phyloP scores from a whole-genome alignment of 2,329 filamentous ascomycete genomes.

The Tolypocladium inflatum region DNA sequence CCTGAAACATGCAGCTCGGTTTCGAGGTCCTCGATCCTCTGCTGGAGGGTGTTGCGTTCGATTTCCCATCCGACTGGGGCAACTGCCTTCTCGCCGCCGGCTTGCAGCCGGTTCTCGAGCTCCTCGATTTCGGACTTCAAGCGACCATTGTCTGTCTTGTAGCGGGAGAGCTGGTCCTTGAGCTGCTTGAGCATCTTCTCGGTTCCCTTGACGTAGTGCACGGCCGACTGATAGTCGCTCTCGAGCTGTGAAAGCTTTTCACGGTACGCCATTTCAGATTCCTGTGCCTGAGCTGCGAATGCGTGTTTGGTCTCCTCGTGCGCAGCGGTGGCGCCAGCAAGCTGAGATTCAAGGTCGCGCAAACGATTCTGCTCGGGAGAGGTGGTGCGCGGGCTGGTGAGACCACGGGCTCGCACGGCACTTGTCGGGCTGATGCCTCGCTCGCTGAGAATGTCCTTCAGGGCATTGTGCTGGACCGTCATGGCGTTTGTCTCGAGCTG shows the following conservation, averaged over 20 bases:
- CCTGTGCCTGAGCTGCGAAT: constrained; percentile 71
- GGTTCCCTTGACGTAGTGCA: constrained; percentile 96
- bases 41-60: constrained; percentile 59
- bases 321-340: constrained; percentile 64
- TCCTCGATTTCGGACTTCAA: constrained; percentile 74
- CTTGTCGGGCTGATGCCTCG: constrained; percentile 75
- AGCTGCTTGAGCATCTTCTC: constrained; percentile 99
- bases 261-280: constrained; percentile 81
- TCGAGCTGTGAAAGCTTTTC: constrained; percentile 91
- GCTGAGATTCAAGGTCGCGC: constrained; percentile 79
- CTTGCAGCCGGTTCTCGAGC: constrained; percentile 44
- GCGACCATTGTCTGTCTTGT: constrained; percentile 77
- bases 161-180: constrained; percentile 91
- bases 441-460: constrained; percentile 87
- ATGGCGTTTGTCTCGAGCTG: constrained; percentile 93
- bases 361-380: constrained; percentile 75
- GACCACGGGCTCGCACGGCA: constrained; percentile 58
- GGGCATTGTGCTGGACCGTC: constrained; percentile 80
- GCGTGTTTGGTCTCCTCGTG: constrained; percentile 77
- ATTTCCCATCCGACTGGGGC: constrained; percentile 59
- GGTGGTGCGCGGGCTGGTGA: constrained; percentile 60
- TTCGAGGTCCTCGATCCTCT: constrained; percentile 62
- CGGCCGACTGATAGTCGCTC: constrained; percentile 94
- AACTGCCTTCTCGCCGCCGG: constrained; percentile 22
- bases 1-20: constrained; percentile 57